Conservation (phyloP, 345 rosid genomes). For the Limnanthes douglasii region DNA sequence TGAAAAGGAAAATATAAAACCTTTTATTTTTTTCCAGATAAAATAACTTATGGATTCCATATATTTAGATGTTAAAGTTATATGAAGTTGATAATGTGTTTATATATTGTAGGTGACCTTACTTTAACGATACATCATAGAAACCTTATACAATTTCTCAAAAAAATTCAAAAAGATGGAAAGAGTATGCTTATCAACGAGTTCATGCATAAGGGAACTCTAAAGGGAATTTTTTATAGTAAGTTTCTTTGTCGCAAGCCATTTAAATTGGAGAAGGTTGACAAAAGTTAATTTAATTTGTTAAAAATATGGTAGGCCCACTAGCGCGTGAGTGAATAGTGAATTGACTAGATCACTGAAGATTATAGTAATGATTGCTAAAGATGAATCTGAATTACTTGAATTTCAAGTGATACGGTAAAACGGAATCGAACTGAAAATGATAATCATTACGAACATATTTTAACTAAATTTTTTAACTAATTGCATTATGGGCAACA, state of each 20-base stretch:
- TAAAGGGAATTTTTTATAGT: slow-evolving; percentile 96
- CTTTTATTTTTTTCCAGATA: too few relatives aligned
- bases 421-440: too few relatives aligned
- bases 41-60: too few relatives aligned
- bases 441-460: too few relatives aligned
- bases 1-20: too few relatives aligned
- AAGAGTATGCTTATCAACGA: slow-evolving; percentile 81
- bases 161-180: slow-evolving; percentile 90
- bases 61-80: too few relatives aligned
- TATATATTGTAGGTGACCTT: slow-evolving; percentile 55
- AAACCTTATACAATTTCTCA: slow-evolving; percentile 91
- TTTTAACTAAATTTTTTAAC: too few relatives aligned
- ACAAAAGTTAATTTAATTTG: too few relatives aligned
- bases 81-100: too few relatives aligned
- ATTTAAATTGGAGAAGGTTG: too few relatives aligned
- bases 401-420: too few relatives aligned
- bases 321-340: slow-evolving; percentile 40
- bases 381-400: neutral
- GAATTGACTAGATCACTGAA: slow-evolving; percentile 94
- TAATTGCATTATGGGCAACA: too few relatives aligned
- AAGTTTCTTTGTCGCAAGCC: slow-evolving; percentile 15
- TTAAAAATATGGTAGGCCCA: slow-evolving; percentile 42
- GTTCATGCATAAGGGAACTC: slow-evolving; percentile 97
- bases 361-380: slow-evolving; percentile 74
- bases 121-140: slow-evolving; percentile 97